A percentile compares a stretch with the other conserved stretches of the same genome.
These are phyloP conservation scores for Cinchona pubescens DNA, from an alignment of 257 asterid species.

Conservation along the genomic window DNA sequence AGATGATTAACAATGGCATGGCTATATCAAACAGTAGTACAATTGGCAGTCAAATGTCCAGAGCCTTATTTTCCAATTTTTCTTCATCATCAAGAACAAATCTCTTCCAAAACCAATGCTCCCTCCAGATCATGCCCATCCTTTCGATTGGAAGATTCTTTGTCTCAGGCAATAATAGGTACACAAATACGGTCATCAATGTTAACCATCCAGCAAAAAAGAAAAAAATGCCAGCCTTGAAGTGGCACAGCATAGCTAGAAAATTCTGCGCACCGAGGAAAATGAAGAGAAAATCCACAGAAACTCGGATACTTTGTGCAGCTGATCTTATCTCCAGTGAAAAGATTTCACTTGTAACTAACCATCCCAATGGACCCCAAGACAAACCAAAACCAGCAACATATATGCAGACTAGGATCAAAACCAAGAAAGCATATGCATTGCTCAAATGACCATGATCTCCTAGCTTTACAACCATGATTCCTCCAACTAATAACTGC, in stretches of 20 bases:
- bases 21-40: background rate
- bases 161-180: constrained; percentile 63
- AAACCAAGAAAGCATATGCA: constrained; percentile 35
- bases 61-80: background rate
- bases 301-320: constrained; percentile 54
- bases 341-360: constrained; percentile 65
- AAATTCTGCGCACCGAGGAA: constrained; percentile 55
- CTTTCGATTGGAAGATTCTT: constrained; percentile 60
- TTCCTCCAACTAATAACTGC: constrained; percentile 46
- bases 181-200: constrained; percentile 56
- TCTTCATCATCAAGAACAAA: constrained; percentile 25
- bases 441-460: constrained; percentile 46
- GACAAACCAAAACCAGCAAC: constrained; percentile 63
- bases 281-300: constrained; percentile 44
- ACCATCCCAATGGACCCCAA: constrained; percentile 78
- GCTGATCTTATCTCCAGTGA: constrained; percentile 61
- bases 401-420: constrained; percentile 45
- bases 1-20: no score
- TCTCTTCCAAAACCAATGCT: constrained; percentile 70
- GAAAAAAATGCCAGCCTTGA: constrained; percentile 57
- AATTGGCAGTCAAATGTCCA: background rate
- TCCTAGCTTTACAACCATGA: constrained; percentile 47
- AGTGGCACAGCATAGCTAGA: constrained; percentile 56
- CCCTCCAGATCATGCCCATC: constrained; percentile 62
- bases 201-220: constrained; percentile 67